Evolutionary conservation across 2,329 filamentous ascomycete species (phyloP).

Genomic region (Diaporthe vaccinii): DNA sequence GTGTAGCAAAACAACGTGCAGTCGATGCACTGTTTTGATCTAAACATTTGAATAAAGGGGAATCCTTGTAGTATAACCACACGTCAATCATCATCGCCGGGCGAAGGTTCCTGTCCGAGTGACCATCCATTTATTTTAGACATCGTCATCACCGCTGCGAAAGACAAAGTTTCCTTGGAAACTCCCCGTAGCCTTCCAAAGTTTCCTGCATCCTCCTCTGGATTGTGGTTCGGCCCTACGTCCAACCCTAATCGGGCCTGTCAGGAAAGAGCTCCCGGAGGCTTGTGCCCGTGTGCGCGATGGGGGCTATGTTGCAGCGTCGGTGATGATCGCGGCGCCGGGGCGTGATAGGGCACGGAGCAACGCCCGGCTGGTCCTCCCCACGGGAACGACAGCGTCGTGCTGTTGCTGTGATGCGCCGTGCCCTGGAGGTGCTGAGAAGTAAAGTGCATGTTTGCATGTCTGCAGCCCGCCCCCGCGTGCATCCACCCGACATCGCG

Average conservation of each 20-base stretch:
- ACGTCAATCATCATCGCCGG: not conserved
- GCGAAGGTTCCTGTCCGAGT: not conserved
- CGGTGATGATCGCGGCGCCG: conserved; percentile 2
- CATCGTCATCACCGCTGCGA: not conserved
- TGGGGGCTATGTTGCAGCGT: conserved; percentile 1
- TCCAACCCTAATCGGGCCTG: not conserved
- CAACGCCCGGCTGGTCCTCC: no score
- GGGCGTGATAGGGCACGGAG: not conserved
- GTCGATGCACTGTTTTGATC: not conserved
- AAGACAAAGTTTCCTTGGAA: not conserved
- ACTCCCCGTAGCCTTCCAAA: not conserved
- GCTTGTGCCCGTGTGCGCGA: conserved; percentile 1
- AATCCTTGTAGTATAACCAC: not conserved
- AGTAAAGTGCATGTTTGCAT: not conserved
- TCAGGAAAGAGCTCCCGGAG: not conserved
- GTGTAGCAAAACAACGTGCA: not conserved
- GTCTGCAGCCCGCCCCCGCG: not conserved
- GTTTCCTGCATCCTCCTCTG: not conserved
- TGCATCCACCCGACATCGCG: conserved; percentile 6
- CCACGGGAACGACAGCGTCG: not conserved
- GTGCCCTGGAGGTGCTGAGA: not conserved
- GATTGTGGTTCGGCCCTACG: conserved; percentile 8
- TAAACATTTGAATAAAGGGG: not conserved
- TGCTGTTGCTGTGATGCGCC: not conserved
- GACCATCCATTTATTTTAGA: not conserved